Base-by-base conservation (phyloP, 192 early-diverging fungal species). In the Coemansia sp. region DNA sequence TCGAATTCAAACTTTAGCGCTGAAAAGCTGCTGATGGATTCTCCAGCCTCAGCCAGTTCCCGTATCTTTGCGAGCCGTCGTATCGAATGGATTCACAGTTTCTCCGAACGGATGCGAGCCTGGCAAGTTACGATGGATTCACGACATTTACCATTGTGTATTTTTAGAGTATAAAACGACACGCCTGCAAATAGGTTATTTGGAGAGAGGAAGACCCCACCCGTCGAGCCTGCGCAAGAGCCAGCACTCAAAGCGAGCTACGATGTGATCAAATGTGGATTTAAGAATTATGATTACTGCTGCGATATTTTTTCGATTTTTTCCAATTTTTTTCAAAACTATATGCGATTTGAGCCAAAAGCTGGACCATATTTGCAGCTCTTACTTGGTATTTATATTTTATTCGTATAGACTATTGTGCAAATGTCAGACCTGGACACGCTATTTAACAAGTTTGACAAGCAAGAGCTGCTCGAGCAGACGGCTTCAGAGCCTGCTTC, bases 381-480 rank as follows among this genome's bases (percentile, higher is more conserved):
- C 31, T 35, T 35, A 27, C 4, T 27, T 27, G 27, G 23, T 26
- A 54, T 54, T 17, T 27, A 23, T 54, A 22, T 22, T 27, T 22
- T 54, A 12, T 45, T 45, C 41, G 16, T n/a, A 45, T 45, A 45
- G 41, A 45, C 41, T 45, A 12, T 50, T 31, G 5, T 39, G 11
- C 19, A 22, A 61, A 85, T 61, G 87, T 77, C 57, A 81, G 94
- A 59, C 80, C 93, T 56, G 87, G 95, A 80, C 83, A 69, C 29
- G 91, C 92, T 85, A 90, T 97, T 80, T 84, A 86, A 65, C 86
- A 87, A 51, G 72, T 91, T 67, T 89, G 93, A 63, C 92, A 94
- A 51, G 74, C 91, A 50, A 21, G 73, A 75, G 62, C 47, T 17
- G 43, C 23, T 51, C 51, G 47, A 57, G 58, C 55, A 71, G 59